These are phyloP conservation scores for Saturnispora quitensis DNA, from an alignment of 805 yeast genomes.

Conservation along the genomic window DNA sequence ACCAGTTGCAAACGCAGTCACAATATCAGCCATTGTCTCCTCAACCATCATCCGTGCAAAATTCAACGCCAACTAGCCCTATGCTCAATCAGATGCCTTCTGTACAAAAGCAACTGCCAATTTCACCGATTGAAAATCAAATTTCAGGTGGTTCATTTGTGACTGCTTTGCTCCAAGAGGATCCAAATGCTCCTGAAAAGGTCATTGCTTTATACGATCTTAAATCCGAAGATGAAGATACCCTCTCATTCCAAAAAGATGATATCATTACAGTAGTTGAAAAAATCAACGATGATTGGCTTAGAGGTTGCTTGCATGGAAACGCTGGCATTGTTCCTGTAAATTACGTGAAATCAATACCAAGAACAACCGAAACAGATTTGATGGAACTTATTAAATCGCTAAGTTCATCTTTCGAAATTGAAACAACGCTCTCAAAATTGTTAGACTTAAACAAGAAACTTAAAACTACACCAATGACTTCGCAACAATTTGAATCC, in stretches of 20 bases:
- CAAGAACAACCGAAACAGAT: slow-evolving; percentile 57
- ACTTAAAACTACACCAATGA: slow-evolving; percentile 29
- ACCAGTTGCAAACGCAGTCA: slow-evolving; percentile 7
- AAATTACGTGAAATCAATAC: slow-evolving; percentile 77
- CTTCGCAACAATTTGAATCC: slow-evolving; percentile 26
- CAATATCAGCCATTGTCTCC: slow-evolving; percentile 14
- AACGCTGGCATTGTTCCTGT: slow-evolving; percentile 83
- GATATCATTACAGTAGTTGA: slow-evolving; percentile 84
- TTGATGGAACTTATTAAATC: slow-evolving; percentile 36
- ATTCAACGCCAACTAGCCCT: background rate
- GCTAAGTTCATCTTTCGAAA: slow-evolving; percentile 48
- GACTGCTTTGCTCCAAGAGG: slow-evolving; percentile 6
- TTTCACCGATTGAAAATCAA: background rate
- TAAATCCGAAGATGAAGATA: slow-evolving; percentile 72
- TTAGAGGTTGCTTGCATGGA: slow-evolving; percentile 82
- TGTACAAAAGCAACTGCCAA: background rate
- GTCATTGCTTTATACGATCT: slow-evolving; percentile 85
- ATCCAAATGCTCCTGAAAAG: slow-evolving; percentile 18
- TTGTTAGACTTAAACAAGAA: slow-evolving; percentile 30
- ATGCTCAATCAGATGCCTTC: background rate
- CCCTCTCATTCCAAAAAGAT: slow-evolving; percentile 76
- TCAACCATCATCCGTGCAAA: slow-evolving; percentile 12
- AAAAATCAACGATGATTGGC: slow-evolving; percentile 88
- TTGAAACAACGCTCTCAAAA: slow-evolving; percentile 61
- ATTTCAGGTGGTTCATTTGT: slow-evolving; percentile 11